phyloP scores from a whole-genome alignment of 257 asterid species.

The Capsicum rhomboideum region DNA sequence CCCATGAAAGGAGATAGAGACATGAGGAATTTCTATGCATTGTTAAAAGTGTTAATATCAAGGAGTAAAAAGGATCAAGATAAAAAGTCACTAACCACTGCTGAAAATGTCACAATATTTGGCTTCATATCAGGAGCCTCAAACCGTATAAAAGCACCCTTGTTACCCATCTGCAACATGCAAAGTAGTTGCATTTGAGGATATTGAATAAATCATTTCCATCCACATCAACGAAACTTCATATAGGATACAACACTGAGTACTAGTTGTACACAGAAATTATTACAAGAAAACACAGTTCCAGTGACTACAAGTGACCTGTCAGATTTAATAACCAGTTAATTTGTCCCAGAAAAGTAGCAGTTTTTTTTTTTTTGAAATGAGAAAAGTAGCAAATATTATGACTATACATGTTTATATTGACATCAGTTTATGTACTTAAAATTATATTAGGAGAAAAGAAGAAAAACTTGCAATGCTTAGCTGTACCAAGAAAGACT shows the following conservation, averaged over 20 bases:
- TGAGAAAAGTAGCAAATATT: not conserved
- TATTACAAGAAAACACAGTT: not conserved
- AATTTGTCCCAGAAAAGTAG: not conserved
- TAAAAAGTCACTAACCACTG: constrained; percentile 73
- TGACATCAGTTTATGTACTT: not conserved
- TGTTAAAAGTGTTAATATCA: not conserved
- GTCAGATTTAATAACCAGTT: not conserved
- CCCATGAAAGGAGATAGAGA: not conserved
- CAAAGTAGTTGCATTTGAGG: constrained; percentile 9
- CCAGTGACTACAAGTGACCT: not conserved
- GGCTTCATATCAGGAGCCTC: constrained; percentile 93
- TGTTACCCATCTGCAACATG: constrained; percentile 89
- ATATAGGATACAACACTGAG: not conserved
- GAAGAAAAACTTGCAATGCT: not conserved
- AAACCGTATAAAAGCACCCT: constrained; percentile 94
- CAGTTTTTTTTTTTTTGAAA: not conserved
- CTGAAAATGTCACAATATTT: constrained; percentile 72
- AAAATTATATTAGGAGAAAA: not conserved
- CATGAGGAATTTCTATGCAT: not conserved
- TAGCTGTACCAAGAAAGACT: not conserved
- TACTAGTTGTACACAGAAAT: not conserved
- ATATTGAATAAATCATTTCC: not conserved
- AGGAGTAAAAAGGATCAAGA: not conserved
- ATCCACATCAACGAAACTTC: not conserved
- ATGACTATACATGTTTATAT: not conserved